These are phyloP conservation scores for Phytophthora idaei DNA, from an alignment of 352 stramenopile species.

Conservation along the genomic window DNA sequence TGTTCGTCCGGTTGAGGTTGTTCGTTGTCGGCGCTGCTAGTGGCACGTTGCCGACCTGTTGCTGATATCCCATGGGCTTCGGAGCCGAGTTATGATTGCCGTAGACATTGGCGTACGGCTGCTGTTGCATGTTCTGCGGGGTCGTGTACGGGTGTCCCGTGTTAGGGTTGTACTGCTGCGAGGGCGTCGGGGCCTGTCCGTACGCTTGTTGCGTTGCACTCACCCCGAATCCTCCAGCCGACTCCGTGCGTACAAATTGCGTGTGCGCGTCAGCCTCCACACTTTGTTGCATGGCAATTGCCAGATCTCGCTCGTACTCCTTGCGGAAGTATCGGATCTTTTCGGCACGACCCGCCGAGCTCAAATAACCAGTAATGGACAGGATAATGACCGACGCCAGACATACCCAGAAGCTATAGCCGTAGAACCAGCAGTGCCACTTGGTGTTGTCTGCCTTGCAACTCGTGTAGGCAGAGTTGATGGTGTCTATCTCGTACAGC, in stretches of 20 bases:
- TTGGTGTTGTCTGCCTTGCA: conserved; percentile 72
- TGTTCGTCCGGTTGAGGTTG: conserved; percentile 35
- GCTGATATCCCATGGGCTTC: conserved; percentile 40
- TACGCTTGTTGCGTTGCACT: conserved; percentile 33
- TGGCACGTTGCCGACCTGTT: conserved; percentile 41
- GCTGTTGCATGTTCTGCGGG: conserved; percentile 35
- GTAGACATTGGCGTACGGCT: conserved; percentile 26
- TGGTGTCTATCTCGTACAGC: conserved; percentile 78
- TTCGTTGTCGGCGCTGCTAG: conserved; percentile 23
- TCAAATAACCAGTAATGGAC: conserved; percentile 78
- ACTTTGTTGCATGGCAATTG: conserved; percentile 76
- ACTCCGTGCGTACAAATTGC: conserved; percentile 56
- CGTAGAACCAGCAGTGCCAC: conserved; percentile 89
- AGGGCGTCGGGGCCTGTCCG: conserved; percentile 39
- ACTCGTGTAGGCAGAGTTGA: conserved; percentile 75
- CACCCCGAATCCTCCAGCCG: conserved; percentile 38
- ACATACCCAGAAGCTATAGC: conserved; percentile 87
- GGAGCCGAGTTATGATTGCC: conserved; percentile 24
- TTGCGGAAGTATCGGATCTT: conserved; percentile 89
- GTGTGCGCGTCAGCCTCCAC: conserved; percentile 54
- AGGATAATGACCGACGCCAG: conserved; percentile 82
- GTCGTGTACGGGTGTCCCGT: conserved; percentile 34
- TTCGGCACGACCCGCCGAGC: conserved; percentile 77
- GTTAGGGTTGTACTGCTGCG: conserved; percentile 39
- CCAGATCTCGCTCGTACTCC: conserved; percentile 80